Evolutionary conservation across 2,329 filamentous ascomycete species (phyloP).

Genomic region (Exserohilum rostratum): DNA sequence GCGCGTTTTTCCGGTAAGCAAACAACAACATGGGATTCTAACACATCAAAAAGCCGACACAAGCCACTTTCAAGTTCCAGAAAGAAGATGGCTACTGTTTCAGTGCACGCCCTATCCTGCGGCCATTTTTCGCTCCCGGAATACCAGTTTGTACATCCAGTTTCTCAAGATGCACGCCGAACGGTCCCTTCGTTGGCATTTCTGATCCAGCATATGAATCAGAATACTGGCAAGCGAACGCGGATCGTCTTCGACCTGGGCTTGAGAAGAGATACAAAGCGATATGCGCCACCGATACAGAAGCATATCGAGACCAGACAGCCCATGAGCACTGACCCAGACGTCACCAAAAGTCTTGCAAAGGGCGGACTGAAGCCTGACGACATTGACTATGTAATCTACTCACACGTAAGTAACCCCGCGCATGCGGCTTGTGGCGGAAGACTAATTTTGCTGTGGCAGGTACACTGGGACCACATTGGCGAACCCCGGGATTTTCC

Average conservation of each 20-base stretch:
- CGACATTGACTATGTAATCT: slow-evolving; percentile 52
- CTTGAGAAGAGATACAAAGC: slow-evolving; percentile 53
- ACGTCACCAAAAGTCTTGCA: slow-evolving; percentile 49
- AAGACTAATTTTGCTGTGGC: not conserved
- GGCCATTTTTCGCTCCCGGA: slow-evolving; percentile 57
- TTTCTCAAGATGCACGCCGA: slow-evolving; percentile 51
- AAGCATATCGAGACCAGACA: slow-evolving; percentile 55
- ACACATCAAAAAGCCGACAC: not conserved
- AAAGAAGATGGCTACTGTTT: slow-evolving; percentile 21
- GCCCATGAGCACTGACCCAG: slow-evolving; percentile 50
- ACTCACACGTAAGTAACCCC: slow-evolving; percentile 46
- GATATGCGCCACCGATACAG: slow-evolving; percentile 55
- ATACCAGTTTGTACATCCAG: slow-evolving; percentile 55
- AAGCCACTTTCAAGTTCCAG: not conserved
- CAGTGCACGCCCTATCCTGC: slow-evolving; percentile 47
- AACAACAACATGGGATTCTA: not conserved
- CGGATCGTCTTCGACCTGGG: slow-evolving; percentile 62
- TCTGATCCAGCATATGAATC: slow-evolving; percentile 57
- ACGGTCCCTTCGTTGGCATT: slow-evolving; percentile 63
- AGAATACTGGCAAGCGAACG: slow-evolving; percentile 41
- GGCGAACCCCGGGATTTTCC: slow-evolving; percentile 50
- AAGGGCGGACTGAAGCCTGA: slow-evolving; percentile 43
- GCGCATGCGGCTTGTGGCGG: not conserved
- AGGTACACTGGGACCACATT: slow-evolving; percentile 54
- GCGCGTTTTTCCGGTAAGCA: not conserved